phyloP scores from a whole-genome alignment of 331 rosid species.

The Arachis monticola region DNA sequence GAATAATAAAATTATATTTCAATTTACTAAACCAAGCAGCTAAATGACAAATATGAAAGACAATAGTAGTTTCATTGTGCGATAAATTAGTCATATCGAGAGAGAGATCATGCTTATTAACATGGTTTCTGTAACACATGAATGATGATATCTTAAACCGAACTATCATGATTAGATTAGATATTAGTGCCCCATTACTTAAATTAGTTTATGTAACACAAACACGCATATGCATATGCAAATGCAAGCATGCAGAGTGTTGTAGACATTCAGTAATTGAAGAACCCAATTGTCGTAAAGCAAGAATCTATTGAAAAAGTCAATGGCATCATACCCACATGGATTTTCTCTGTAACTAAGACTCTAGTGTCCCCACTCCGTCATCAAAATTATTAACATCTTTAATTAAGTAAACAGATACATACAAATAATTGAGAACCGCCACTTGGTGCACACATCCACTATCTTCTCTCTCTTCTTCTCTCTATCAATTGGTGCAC shows the following conservation, averaged over 20 bases:
- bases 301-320: neutral
- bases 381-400: no score
- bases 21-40: no score
- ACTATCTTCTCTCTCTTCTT: neutral
- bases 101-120: no score
- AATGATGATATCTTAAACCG: neutral
- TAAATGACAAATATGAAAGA: no score
- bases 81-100: no score
- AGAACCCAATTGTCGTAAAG: neutral
- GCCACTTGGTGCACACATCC: constrained; percentile 25
- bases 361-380: neutral
- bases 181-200: neutral
- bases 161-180: neutral
- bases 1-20: no score
- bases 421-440: constrained; percentile 30
- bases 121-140: no score
- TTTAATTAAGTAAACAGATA: neutral
- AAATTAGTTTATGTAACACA: neutral
- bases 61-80: no score
- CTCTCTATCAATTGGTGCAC: neutral
- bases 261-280: neutral
- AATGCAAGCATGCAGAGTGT: neutral
- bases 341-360: constrained; percentile 21
- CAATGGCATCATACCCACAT: constrained; percentile 15
- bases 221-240: neutral